Percentiles rank a stretch among this genome's conserved stretches.
These are phyloP conservation scores for Silene noctiflora DNA, from an alignment of 179 eudicot genomes.

Conservation along the genomic window DNA sequence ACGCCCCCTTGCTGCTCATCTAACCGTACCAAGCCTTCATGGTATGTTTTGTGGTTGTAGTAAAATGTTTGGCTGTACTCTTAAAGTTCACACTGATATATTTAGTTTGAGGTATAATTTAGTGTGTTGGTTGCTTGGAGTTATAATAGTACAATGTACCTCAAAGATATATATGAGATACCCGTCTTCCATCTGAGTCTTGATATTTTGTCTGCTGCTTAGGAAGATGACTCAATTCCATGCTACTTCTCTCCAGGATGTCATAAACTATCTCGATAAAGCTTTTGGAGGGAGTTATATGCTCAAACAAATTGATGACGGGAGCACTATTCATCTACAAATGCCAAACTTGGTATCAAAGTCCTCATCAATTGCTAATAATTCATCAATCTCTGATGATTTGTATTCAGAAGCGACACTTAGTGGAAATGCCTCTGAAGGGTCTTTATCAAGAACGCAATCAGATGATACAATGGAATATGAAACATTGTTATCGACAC, in stretches of 20 bases:
- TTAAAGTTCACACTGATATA: too few species aligned
- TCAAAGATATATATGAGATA: background rate
- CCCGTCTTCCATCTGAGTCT: background rate
- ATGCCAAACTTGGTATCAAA: constrained; percentile 46
- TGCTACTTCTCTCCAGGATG: constrained; percentile 51
- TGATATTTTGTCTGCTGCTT: constrained; percentile 4
- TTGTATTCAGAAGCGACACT: constrained; percentile 44
- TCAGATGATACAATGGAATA: constrained; percentile 86
- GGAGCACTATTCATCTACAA: constrained; percentile 45
- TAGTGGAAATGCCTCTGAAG: constrained; percentile 46
- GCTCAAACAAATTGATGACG: constrained; percentile 57
- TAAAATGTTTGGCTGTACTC: too few species aligned
- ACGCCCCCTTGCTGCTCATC: too few species aligned
- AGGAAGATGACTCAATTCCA: background rate
- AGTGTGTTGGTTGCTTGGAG: background rate
- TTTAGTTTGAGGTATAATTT: background rate
- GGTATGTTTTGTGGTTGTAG: too few species aligned
- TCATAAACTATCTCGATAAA: constrained; percentile 72
- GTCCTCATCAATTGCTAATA: constrained; percentile 54
- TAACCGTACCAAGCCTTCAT: too few species aligned
- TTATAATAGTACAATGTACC: background rate
- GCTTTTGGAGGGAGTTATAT: constrained; percentile 52
- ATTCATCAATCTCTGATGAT: constrained; percentile 49
- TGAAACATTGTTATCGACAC: constrained; percentile 64
- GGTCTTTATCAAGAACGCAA: constrained; percentile 61